A percentile compares a stretch with the other conserved stretches of the same genome.
Conservation (phyloP, 306 rosid species). For the Calophaca sinica region DNA sequence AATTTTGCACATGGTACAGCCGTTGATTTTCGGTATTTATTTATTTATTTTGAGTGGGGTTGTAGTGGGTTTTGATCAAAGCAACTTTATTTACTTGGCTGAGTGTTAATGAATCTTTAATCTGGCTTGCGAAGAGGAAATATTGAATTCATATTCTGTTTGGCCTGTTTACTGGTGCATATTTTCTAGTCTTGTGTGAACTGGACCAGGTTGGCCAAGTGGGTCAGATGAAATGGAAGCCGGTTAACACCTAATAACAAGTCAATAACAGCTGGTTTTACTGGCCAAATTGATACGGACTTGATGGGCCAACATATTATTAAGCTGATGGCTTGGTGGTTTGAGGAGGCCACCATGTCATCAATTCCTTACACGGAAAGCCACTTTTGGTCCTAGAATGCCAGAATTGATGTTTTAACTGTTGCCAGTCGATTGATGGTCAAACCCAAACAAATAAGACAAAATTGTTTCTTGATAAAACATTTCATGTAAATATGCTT, state of each 20-base stretch:
- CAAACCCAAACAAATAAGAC: constrained; percentile 2
- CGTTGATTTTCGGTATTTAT: neutral
- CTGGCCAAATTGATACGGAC: constrained; percentile 5
- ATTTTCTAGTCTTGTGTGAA: constrained; percentile 16
- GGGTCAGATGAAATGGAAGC: constrained; percentile 22
- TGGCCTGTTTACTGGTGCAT: neutral
- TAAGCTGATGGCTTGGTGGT: neutral
- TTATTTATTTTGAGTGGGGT: neutral
- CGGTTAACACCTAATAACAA: neutral
- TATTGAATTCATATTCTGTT: constrained; percentile 17
- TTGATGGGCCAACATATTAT: constrained; percentile 2
- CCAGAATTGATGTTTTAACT: neutral
- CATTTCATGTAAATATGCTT: neutral
- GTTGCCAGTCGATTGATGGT: neutral
- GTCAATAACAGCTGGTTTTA: constrained; percentile 1
- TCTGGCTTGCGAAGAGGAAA: constrained; percentile 9
- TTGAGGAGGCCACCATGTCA: neutral
- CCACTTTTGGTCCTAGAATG: constrained; percentile 7
- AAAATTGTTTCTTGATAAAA: neutral
- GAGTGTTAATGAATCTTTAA: constrained; percentile 24
- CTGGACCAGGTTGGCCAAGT: constrained; percentile 21
- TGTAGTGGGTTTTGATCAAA: constrained; percentile 4
- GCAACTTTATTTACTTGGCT: constrained; percentile 32
- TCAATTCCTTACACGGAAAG: neutral
- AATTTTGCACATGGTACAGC: neutral